Percentiles rank a stretch among this genome's conserved stretches.
phyloP scores from a whole-genome alignment of 495 filamentous ascomycete species.

The Podospora appendiculata region DNA sequence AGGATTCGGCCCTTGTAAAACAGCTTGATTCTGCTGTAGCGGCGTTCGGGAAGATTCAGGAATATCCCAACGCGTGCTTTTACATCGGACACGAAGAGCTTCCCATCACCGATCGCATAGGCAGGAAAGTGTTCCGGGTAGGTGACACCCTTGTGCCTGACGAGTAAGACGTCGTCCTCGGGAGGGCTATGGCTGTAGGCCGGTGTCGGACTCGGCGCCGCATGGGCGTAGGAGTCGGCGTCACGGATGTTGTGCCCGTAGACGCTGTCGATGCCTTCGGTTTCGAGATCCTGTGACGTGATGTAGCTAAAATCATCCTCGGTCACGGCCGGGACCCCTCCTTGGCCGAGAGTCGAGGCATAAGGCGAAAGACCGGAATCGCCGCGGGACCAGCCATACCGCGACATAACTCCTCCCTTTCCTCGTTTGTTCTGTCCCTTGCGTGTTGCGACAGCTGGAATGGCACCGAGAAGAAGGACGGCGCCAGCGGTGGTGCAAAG shows the following conservation, averaged over 20 bases:
- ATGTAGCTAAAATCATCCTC: conserved; percentile 80
- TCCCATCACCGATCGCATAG: conserved; percentile 73
- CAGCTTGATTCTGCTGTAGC: conserved; percentile 51
- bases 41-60: conserved; percentile 51
- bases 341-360: conserved; percentile 40
- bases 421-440: conserved; percentile 8
- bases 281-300: conserved; percentile 57
- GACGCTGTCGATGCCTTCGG: conserved; percentile 20
- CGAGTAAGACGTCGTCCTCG: conserved; percentile 70
- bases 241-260: conserved; percentile 23
- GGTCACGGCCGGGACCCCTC: conserved; percentile 51
- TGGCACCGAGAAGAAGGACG: conserved; percentile 34
- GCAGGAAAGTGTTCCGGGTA: conserved; percentile 74
- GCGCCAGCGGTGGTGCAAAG: conserved; percentile 39
- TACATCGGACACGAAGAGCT: conserved; percentile 60
- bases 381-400: conserved; percentile 46
- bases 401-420: conserved; percentile 45
- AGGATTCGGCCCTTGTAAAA: conserved; percentile 78
- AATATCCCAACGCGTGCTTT: conserved; percentile 56
- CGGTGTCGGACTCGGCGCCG: conserved; percentile 12
- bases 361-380: conserved; percentile 50
- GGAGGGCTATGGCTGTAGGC: conserved; percentile 18
- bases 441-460: conserved; percentile 44
- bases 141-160: conserved; percentile 62
- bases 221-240: conserved; percentile 18